Base-by-base conservation (phyloP, 306 rosid genomes). In the Dalbergia cultrata region DNA sequence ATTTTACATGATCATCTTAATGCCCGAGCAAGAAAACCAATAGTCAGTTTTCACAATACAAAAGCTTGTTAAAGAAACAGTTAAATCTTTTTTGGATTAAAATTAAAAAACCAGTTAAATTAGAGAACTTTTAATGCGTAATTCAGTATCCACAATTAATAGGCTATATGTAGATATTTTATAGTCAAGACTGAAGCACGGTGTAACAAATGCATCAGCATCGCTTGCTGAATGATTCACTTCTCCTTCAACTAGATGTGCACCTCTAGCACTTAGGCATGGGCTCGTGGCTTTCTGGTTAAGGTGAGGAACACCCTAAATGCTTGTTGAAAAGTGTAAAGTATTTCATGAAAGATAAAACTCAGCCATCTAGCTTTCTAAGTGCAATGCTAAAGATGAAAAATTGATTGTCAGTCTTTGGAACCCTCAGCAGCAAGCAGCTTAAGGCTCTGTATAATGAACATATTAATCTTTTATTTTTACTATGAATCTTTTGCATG, bases 21-120 rank as follows among this genome's bases (percentile, higher is more conserved):
- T 43, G 56, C 81, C 59, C 76, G 12, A 13, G 22, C 35, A 57
- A 74, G 64, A 80, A 70, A 64, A 58, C 4, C 58, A 71, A 22
- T 19, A 22, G 50, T 76, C 63, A 57, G 53, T 64, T 76, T 70
- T 72, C 54, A 71, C 22, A 19, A 56, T 13, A 43, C 75, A 44
- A 19, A 21, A 54, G 45, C 64, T 54, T 44, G 44, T 11, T 37
- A 75, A 75, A 70, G 78, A 75, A 72, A 64, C 44, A 22, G 26
- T 22, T 22, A 22, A 22, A 22, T 22, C 31, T 26, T 26, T 26
- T 26, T 26, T 26, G 31, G 31, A 2, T 26, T 26, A 22, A 22
- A 22, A 22, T 22, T 22, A 22, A 22, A 22, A 1, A 22, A 22
- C 26, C 26, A 60, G 19, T 8, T 6, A n/a, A 61, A 34, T 61